phyloP scores from a whole-genome alignment of 1,284 basidiomycete species.

The Neotropicomus parvogracilis region DNA sequence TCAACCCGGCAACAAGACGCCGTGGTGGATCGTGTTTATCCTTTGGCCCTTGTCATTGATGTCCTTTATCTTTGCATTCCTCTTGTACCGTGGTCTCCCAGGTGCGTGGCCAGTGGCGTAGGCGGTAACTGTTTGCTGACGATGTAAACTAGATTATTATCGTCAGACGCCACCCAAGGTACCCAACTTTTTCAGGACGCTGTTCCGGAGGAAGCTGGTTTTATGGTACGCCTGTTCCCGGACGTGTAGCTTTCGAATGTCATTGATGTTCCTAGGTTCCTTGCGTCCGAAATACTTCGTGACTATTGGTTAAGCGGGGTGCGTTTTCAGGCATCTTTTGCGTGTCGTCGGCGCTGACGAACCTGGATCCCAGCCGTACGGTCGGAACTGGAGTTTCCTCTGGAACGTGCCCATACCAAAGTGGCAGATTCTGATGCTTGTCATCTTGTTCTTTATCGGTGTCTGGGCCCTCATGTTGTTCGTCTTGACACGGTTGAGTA shows the following conservation, averaged over 20 bases:
- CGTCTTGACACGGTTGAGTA: constrained; percentile 80
- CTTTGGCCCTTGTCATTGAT: constrained; percentile 80
- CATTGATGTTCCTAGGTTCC: constrained; percentile 46
- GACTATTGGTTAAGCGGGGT: constrained; percentile 93
- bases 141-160: constrained; percentile 61
- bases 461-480: constrained; percentile 77
- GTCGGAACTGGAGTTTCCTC: constrained; percentile 90
- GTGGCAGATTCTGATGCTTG: constrained; percentile 78
- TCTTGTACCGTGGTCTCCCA: constrained; percentile 82
- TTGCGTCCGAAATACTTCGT: constrained; percentile 82
- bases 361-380: constrained; percentile 59
- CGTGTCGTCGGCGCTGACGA: constrained; percentile 12
- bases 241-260: not conserved
- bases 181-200: constrained; percentile 82
- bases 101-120: constrained; percentile 42
- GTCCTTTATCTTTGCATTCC: constrained; percentile 73
- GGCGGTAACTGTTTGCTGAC: constrained; percentile 2
- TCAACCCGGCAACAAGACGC: constrained; percentile 47
- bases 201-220: constrained; percentile 86
- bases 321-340: constrained; percentile 8
- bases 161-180: constrained; percentile 89
- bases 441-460: constrained; percentile 80
- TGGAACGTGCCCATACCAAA: constrained; percentile 83
- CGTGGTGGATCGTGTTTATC: constrained; percentile 82
- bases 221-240: constrained; percentile 52